phyloP scores from a whole-genome alignment of 192 early-diverging fungal genomes.

The Coemansia sp. region DNA sequence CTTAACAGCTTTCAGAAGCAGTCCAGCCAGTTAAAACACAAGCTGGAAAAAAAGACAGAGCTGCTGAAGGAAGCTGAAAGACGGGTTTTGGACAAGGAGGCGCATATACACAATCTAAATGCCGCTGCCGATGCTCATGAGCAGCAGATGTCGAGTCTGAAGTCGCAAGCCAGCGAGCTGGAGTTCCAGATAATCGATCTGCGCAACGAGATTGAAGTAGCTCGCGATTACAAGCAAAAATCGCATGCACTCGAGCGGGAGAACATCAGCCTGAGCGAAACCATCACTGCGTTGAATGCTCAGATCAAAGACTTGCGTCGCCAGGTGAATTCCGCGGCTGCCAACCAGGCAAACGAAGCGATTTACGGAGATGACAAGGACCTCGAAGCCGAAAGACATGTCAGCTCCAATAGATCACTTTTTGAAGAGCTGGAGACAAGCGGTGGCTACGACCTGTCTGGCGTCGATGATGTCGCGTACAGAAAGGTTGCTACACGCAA shows the following conservation, averaged over 20 bases:
- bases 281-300: constrained; percentile 24
- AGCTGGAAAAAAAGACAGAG: constrained; percentile 14
- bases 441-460: constrained; percentile 21
- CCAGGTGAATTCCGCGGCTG: background rate
- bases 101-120: constrained; percentile 30
- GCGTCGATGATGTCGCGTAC: constrained; percentile 26
- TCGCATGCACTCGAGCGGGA: constrained; percentile 17
- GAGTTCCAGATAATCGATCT: constrained; percentile 31
- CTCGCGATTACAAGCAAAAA: constrained; percentile 29
- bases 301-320: constrained; percentile 38
- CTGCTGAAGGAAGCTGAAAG: constrained; percentile 23
- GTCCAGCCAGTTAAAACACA: constrained; percentile 25
- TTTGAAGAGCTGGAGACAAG: constrained; percentile 41
- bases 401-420: constrained; percentile 15
- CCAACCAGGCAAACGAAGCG: constrained; percentile 12
- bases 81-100: constrained; percentile 17
- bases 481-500: background rate
- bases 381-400: background rate
- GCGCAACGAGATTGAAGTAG: constrained; percentile 28
- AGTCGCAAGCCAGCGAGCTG: constrained; percentile 29
- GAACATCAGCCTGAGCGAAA: constrained; percentile 31
- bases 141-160: constrained; percentile 30
- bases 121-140: constrained; percentile 20
- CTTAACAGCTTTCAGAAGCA: constrained; percentile 35
- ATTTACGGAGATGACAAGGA: background rate